phyloP scores from a whole-genome alignment of 176 grass and related monocot species.

The Juncus effusus region DNA sequence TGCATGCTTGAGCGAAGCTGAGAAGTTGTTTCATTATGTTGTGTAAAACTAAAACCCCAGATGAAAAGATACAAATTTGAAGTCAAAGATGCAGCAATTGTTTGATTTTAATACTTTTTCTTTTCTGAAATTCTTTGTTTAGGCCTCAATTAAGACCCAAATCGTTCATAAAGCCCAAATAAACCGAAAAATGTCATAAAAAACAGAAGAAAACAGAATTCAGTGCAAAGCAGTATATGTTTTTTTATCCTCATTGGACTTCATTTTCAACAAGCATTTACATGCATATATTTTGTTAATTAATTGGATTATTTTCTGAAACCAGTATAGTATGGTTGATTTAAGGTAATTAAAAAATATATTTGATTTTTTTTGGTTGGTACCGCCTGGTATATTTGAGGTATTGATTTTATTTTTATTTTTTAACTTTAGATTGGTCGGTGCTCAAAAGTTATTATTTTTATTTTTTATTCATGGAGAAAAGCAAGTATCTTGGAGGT shows the following conservation, averaged over 20 bases:
- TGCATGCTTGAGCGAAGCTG: too few species aligned
- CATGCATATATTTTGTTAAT: too few species aligned
- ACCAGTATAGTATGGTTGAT: constrained; percentile 73
- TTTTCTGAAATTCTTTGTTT: background rate
- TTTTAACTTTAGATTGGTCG: constrained; percentile 47
- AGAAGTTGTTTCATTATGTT: too few species aligned
- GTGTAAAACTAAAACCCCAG: too few species aligned
- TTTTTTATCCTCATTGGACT: too few species aligned
- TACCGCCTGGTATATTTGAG: too few species aligned
- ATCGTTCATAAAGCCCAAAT: constrained; percentile 38
- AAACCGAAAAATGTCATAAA: constrained; percentile 75
- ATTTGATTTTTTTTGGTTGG: too few species aligned
- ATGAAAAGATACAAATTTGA: background rate
- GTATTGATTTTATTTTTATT: too few species aligned
- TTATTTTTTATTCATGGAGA: too few species aligned
- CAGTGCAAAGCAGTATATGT: too few species aligned
- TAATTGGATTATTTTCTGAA: too few species aligned
- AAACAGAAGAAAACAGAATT: constrained; percentile 91
- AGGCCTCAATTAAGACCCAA: background rate
- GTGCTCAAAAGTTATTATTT: constrained; percentile 87
- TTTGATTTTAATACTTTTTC: background rate
- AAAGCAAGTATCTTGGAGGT: constrained; percentile 99
- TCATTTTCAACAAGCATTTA: too few species aligned
- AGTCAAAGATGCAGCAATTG: background rate
- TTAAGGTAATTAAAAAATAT: constrained; percentile 55